These are phyloP conservation scores for Phallus indusiatus DNA, from an alignment of 768 basidiomycete genomes.

Conservation along the genomic window DNA sequence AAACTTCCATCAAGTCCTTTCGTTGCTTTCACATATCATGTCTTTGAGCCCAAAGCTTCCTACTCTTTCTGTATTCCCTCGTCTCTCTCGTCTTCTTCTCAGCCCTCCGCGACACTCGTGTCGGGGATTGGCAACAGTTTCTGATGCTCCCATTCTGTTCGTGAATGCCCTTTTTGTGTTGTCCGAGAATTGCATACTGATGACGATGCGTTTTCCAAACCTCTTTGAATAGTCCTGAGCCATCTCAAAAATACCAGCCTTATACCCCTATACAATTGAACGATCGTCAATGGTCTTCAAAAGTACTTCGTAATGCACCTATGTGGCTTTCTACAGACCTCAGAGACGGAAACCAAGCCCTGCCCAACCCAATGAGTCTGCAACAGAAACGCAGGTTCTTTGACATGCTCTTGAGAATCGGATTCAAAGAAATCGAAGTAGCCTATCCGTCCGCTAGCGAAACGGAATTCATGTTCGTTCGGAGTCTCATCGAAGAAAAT, in stretches of 20 bases:
- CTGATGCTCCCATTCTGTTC: not conserved
- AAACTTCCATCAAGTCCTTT: too few relatives aligned
- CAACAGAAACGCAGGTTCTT: conserved; percentile 44
- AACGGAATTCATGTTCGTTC: conserved; percentile 33
- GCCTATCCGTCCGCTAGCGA: conserved; percentile 37
- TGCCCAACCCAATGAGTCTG: conserved; percentile 37
- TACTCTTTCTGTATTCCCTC: not conserved
- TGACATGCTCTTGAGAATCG: conserved; percentile 32
- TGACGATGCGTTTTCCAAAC: not conserved
- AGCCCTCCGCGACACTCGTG: not conserved
- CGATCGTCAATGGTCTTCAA: conserved; percentile 33
- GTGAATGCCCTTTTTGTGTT: not conserved
- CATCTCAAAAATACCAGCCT: conserved; percentile 26
- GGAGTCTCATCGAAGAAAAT: conserved; percentile 28
- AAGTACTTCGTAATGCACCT: conserved; percentile 28
- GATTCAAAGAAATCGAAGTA: conserved; percentile 40
- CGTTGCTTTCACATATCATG: not conserved
- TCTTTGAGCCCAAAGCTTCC: not conserved
- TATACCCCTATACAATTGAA: conserved; percentile 24
- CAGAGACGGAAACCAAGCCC: conserved; percentile 38
- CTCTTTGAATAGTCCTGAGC: conserved; percentile 18
- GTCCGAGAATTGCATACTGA: not conserved
- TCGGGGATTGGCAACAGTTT: not conserved
- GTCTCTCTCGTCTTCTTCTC: not conserved
- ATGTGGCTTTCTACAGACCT: conserved; percentile 37